These are phyloP conservation scores for Mycena crocata DNA, from an alignment of 768 basidiomycete species.

Conservation along the genomic window DNA sequence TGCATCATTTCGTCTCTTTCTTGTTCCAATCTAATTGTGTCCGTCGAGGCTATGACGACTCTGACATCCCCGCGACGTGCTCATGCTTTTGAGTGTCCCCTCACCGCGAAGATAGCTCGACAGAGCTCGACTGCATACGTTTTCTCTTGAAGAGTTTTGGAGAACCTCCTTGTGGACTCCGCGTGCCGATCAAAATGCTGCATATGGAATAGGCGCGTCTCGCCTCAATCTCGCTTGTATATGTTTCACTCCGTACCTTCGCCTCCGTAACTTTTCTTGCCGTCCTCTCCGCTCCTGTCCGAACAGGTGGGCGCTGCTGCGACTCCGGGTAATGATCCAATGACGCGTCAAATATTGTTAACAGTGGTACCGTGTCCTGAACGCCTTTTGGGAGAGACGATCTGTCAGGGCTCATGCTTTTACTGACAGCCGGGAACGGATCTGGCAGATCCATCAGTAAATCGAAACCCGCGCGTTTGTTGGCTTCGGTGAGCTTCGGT, in stretches of 20 bases:
- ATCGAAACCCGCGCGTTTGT: neutral
- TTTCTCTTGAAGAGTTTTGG: neutral
- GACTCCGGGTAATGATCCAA: neutral
- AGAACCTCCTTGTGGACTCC: neutral
- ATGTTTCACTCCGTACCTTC: neutral
- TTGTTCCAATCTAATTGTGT: no score
- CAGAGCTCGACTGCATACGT: neutral
- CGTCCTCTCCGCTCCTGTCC: neutral
- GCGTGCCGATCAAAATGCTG: slow-evolving; percentile 5
- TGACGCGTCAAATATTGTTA: slow-evolving; percentile 7
- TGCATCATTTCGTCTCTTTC: no score
- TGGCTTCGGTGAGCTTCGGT: neutral
- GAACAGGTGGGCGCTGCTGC: neutral
- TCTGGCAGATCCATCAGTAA: slow-evolving; percentile 21
- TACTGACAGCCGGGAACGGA: neutral
- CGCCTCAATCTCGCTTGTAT: slow-evolving; percentile 7
- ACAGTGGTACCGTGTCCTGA: neutral
- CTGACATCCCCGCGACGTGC: neutral
- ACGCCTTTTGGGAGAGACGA: slow-evolving; percentile 2
- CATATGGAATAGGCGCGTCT: slow-evolving; percentile 17
- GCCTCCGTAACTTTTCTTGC: no score
- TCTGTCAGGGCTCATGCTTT: neutral
- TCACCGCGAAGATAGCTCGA: neutral
- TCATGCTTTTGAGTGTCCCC: neutral
- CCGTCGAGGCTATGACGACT: neutral